A percentile compares a stretch with the other conserved stretches of the same genome.
These are phyloP conservation scores for Entomortierella beljakovae DNA, from an alignment of 192 early-diverging fungal genomes.

Conservation along the genomic window DNA sequence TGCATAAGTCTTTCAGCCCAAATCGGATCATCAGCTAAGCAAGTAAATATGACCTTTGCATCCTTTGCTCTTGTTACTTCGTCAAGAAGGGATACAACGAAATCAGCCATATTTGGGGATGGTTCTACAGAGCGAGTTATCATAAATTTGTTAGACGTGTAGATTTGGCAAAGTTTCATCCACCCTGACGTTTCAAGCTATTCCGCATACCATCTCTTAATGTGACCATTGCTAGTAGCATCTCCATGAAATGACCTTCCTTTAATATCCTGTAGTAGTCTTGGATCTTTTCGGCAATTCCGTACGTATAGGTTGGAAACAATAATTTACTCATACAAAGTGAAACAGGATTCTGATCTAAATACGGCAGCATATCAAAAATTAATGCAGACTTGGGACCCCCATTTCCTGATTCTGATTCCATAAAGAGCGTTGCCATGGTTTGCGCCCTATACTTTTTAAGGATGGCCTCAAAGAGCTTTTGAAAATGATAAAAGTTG, in stretches of 20 bases:
- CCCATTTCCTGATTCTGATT: slow-evolving; percentile 32
- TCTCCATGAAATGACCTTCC: slow-evolving; percentile 40
- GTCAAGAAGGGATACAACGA: slow-evolving; percentile 38
- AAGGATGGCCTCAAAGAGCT: slow-evolving; percentile 45
- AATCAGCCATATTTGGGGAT: slow-evolving; percentile 31
- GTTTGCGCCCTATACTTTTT: slow-evolving; percentile 49
- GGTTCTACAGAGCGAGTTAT: not conserved
- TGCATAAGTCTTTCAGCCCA: slow-evolving; percentile 44
- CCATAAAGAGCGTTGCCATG: slow-evolving; percentile 45
- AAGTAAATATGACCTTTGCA: slow-evolving; percentile 35
- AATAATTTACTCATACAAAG: slow-evolving; percentile 29
- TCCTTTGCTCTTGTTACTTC: slow-evolving; percentile 39
- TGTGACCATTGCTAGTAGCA: slow-evolving; percentile 43
- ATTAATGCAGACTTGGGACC: slow-evolving; percentile 19
- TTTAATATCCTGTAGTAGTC: slow-evolving; percentile 35
- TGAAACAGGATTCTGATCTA: slow-evolving; percentile 42
- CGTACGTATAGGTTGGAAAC: slow-evolving; percentile 42
- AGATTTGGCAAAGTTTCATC: too few relatives aligned
- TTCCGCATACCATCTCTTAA: slow-evolving; percentile 21
- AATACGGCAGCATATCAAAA: slow-evolving; percentile 46
- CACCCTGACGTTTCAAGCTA: too few relatives aligned
- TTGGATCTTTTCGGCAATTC: slow-evolving; percentile 33
- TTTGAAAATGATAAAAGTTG: slow-evolving; percentile 52
- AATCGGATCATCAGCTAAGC: slow-evolving; percentile 44
- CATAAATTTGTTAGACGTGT: too few relatives aligned